Evolutionary conservation across 768 basidiomycete genomes (phyloP), one percentile per base, ranked within the genome.

Genomic region (Tulasnella sp.): DNA sequence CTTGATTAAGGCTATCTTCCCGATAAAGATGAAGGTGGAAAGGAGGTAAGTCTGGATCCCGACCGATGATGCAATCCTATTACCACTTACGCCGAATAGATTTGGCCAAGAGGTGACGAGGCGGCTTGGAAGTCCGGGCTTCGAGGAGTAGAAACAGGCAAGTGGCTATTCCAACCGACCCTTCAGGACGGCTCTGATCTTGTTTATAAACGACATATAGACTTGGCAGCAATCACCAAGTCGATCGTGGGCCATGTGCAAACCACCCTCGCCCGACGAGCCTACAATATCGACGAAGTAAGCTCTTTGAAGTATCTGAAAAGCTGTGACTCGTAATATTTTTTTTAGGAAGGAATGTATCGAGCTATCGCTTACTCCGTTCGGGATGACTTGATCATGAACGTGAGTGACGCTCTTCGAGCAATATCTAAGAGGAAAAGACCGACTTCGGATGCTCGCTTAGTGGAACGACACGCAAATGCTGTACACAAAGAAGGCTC

Each of bases 281-380:
- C 95, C 1, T 94, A 93, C 86, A 99, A 95, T 83, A 87, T 97
- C 74, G 91, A 92, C 86, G 83, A 83, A 20, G 83, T 83, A 70
- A 71, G 83, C 82, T 78, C 35, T 15, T 26, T 44, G 9, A 39
- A n/a, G 15, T n/a, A 15, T 20, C 29, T 42, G 71, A n/a, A 74
- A n/a, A 67, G 69, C 37, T 77, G 3, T 40, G 44, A 40, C 55
- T 77, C 18, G 70, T 78, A 80, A 37, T 70, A 26, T 32, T 4
- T 6, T 5, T 23, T 67, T 11, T 74, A 92, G 83, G 85, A 95
- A 48, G 93, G 94, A 70, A 93, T 94, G 57, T 98, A 98, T 86
- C 95, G 97, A 84, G 96, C 96, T 3, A 89, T 93, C 23, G 95
- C 97, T 5, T 85, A 97, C 46, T 91, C 94, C 70, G 92, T 92